Percentiles rank a stretch among this genome's conserved stretches.
Conservation (phyloP, 1,284 basidiomycete species). For the Rhodotorula sp. region DNA sequence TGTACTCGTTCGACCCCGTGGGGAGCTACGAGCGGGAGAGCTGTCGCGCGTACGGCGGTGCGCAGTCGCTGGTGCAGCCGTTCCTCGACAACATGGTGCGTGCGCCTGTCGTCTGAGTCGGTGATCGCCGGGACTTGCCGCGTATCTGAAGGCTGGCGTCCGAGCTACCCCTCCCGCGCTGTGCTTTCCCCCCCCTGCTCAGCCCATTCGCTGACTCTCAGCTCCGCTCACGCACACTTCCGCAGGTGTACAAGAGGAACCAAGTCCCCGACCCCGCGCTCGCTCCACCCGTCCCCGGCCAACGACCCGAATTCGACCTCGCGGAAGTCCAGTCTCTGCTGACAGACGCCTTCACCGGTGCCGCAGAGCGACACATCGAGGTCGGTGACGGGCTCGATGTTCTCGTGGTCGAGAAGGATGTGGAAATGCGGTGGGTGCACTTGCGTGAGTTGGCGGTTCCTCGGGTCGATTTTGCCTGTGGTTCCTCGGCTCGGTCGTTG, state of each 20-base stretch:
- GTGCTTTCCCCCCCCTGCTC: too few relatives aligned
- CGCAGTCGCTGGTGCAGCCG: slow-evolving; percentile 83
- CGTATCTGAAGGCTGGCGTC: slow-evolving; percentile 23
- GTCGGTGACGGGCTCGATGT: slow-evolving; percentile 92
- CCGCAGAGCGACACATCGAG: slow-evolving; percentile 95
- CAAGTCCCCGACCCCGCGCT: slow-evolving; percentile 57
- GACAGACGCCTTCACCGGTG: slow-evolving; percentile 87
- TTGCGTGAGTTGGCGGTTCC: not conserved
- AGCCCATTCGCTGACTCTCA: not conserved
- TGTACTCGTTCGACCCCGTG: slow-evolving; percentile 95
- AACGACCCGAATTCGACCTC: slow-evolving; percentile 66
- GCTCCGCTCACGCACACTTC: not conserved
- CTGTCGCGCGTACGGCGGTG: slow-evolving; percentile 88
- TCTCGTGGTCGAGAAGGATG: slow-evolving; percentile 47
- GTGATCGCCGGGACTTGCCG: too few relatives aligned
- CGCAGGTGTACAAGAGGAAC: slow-evolving; percentile 93
- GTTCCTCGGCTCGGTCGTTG: not conserved
- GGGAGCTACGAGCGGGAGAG: slow-evolving; percentile 93
- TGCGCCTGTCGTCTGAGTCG: too few relatives aligned
- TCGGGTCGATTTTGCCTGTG: not conserved
- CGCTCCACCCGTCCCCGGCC: slow-evolving; percentile 55
- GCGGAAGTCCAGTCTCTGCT: slow-evolving; percentile 76
- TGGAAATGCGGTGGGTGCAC: slow-evolving; percentile 18
- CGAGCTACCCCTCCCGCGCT: not conserved
- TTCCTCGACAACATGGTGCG: slow-evolving; percentile 91